phyloP scores from a whole-genome alignment of 2,329 filamentous ascomycete genomes.

The Atkinsonella texensis region DNA sequence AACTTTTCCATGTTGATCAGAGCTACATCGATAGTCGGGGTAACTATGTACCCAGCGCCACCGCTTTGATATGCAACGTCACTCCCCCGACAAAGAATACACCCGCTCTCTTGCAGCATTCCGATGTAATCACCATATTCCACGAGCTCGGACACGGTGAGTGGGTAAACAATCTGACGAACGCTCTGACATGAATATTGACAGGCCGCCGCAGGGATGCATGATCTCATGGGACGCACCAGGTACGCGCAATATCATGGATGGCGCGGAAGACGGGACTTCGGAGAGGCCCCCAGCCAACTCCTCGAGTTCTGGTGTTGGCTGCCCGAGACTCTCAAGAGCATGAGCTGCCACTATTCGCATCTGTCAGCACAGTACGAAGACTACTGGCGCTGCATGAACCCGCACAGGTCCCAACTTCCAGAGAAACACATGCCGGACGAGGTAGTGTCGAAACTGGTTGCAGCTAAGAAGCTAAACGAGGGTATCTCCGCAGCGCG shows the following conservation, averaged over 20 bases:
- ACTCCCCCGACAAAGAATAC: not conserved
- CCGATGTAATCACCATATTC: conserved; percentile 3
- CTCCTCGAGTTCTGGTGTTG: conserved; percentile 31
- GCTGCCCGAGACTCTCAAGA: conserved; percentile 19
- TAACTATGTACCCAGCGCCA: not conserved
- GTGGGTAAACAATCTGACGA: not conserved
- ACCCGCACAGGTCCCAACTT: not conserved
- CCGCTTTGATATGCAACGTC: conserved; percentile 1
- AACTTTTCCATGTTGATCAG: not conserved
- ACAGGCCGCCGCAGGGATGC: conserved; percentile 11
- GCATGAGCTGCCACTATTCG: conserved; percentile 35
- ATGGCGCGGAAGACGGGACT: conserved; percentile 20
- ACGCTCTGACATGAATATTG: not conserved
- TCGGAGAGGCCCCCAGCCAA: conserved; percentile 26
- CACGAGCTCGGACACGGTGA: conserved; percentile 17
- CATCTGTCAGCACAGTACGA: not conserved
- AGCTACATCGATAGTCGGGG: conserved; percentile 3
- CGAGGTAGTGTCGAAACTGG: conserved; percentile 33
- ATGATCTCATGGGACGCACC: conserved; percentile 23
- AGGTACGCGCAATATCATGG: conserved; percentile 24
- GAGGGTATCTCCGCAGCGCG: conserved; percentile 33
- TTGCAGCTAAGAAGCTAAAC: conserved; percentile 38
- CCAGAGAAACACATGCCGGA: conserved; percentile 31
- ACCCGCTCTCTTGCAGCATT: conserved; percentile 2
- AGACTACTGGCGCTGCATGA: not conserved